Evolutionary conservation across 202 grass and related monocot species (phyloP).

Genomic region (Panicum virgatum): DNA sequence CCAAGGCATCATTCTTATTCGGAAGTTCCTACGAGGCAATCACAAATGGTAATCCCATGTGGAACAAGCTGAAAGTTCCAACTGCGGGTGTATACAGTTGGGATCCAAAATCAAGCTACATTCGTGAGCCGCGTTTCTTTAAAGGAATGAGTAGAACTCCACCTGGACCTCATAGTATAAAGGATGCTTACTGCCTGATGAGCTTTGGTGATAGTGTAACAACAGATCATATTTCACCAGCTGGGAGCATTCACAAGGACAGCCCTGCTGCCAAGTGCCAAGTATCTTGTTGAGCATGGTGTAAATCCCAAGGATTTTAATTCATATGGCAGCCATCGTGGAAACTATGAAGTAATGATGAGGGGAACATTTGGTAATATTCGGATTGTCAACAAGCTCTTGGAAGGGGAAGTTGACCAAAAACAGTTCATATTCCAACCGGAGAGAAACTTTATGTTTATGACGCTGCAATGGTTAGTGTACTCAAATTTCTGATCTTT

Average conservation of each 20-base stretch:
- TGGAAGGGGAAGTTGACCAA: slow-evolving; percentile 59
- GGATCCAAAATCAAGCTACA: background rate
- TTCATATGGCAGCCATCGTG: slow-evolving; percentile 56
- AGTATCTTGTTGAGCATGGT: slow-evolving; percentile 51
- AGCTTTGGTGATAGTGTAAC: slow-evolving; percentile 64
- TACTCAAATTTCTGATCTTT: background rate
- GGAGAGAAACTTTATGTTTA: slow-evolving; percentile 55
- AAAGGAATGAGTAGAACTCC: background rate
- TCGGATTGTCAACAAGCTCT: slow-evolving; percentile 56
- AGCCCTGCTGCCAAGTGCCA: slow-evolving; percentile 60
- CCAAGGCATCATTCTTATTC: too few relatives aligned
- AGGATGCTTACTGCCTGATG: slow-evolving; percentile 59
- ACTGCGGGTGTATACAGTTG: background rate
- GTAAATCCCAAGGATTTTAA: slow-evolving; percentile 61
- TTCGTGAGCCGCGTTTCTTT: background rate
- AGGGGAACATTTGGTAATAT: slow-evolving; percentile 67
- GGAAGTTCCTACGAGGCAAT: slow-evolving; percentile 59
- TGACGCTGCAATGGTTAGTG: slow-evolving; percentile 57
- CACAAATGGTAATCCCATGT: slow-evolving; percentile 59
- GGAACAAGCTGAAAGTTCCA: slow-evolving; percentile 60
- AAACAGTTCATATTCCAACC: slow-evolving; percentile 56
- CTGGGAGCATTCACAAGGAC: slow-evolving; percentile 61
- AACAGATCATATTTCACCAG: too few relatives aligned
- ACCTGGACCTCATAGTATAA: background rate
- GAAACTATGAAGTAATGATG: slow-evolving; percentile 66